A percentile compares a stretch with the other conserved stretches of the same genome.
Conservation (phyloP, 139 green algal species). For the Yamagishiella unicocca region DNA sequence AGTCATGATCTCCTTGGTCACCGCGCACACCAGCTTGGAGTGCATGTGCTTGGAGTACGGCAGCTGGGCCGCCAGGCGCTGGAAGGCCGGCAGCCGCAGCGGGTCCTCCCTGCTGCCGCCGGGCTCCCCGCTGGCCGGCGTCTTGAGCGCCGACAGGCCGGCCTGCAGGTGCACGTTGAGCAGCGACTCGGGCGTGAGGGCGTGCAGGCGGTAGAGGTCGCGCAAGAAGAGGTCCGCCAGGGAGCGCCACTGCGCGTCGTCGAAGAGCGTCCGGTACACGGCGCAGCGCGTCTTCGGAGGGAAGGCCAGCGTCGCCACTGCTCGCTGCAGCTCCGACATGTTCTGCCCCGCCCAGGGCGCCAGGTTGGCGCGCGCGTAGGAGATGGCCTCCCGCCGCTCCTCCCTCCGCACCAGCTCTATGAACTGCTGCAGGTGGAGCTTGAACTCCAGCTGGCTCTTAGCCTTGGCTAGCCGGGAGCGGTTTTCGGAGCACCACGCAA, state of each 20-base stretch:
- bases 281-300: not conserved
- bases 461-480: slow-evolving; percentile 77
- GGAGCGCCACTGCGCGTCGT: slow-evolving; percentile 66
- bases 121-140: slow-evolving; percentile 67
- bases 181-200: slow-evolving; percentile 78
- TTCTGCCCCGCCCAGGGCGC: slow-evolving; percentile 72
- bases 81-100: slow-evolving; percentile 80
- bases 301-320: slow-evolving; percentile 86
- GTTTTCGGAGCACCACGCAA: slow-evolving; percentile 87
- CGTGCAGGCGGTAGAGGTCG: slow-evolving; percentile 88
- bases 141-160: slow-evolving; percentile 90
- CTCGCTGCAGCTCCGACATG: slow-evolving; percentile 91
- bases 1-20: slow-evolving; percentile 89
- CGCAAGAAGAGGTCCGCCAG: slow-evolving; percentile 79
- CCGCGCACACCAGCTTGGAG: slow-evolving; percentile 91
- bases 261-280: slow-evolving; percentile 20
- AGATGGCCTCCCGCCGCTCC: slow-evolving; percentile 76
- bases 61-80: slow-evolving; percentile 79
- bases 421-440: slow-evolving; percentile 90
- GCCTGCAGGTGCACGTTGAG: slow-evolving; percentile 89
- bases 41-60: slow-evolving; percentile 89
- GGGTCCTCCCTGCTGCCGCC: slow-evolving; percentile 81
- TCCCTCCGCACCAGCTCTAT: slow-evolving; percentile 89
- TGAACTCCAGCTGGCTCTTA: slow-evolving; percentile 92
- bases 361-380: slow-evolving; percentile 85